phyloP scores from a whole-genome alignment of 371 early-diverging fungal species.

The Saksenaea vasiformis region DNA sequence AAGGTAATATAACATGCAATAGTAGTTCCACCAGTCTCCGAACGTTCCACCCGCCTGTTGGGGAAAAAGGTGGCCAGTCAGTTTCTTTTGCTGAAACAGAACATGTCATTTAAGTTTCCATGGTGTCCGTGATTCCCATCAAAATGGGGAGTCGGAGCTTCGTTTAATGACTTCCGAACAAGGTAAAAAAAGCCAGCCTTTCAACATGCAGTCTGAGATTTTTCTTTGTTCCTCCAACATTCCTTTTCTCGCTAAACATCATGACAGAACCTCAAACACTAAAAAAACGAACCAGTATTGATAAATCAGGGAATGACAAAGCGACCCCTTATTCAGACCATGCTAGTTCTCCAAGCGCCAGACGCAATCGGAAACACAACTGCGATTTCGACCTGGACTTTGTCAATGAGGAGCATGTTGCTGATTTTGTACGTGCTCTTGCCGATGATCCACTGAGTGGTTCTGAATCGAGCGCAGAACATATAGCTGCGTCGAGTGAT shows the following conservation, averaged over 20 bases:
- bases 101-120: too few species aligned
- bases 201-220: not conserved
- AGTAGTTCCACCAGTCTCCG: too few species aligned
- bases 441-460: slow-evolving; percentile 36
- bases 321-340: not conserved
- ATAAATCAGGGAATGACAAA: not conserved
- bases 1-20: too few species aligned
- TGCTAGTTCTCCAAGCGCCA: not conserved
- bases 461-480: slow-evolving; percentile 43
- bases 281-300: slow-evolving; percentile 3
- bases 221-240: not conserved
- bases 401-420: slow-evolving; percentile 55
- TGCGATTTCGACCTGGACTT: slow-evolving; percentile 36
- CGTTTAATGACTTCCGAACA: too few species aligned
- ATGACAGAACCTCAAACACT: not conserved
- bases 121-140: not conserved
- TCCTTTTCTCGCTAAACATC: not conserved
- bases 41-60: too few species aligned
- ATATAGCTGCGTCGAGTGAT: slow-evolving; percentile 54
- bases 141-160: not conserved
- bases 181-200: too few species aligned
- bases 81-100: too few species aligned
- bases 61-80: too few species aligned
- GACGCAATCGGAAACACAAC: not conserved
- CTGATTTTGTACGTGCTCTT: slow-evolving; percentile 51